Base-by-base conservation (phyloP, 139 green algal genomes). In the Ulvella scutata region DNA sequence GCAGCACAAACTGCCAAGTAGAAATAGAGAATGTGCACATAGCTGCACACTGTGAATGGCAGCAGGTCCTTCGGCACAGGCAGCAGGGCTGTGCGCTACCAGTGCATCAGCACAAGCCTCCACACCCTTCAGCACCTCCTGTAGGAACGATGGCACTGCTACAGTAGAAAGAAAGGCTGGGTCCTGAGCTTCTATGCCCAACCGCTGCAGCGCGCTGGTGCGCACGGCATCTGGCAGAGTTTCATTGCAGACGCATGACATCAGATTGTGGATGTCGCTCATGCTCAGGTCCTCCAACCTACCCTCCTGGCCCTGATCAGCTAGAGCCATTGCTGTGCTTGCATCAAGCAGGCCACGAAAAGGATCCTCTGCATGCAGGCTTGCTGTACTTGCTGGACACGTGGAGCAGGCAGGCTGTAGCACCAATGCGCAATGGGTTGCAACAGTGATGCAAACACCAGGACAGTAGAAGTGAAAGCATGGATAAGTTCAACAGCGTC, bases 331-430 rank as follows among this genome's bases (percentile, higher is more conserved):
- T 36, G 40, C 21, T 10, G 73, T 38, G 43, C 43, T 10, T 3
- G 13, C 13, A 37, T 73, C 74, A 31, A 81, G 78, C 61, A 82
- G 74, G 3, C 73, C 78, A 21, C 40, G 76, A 43, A 82, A 79
- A 33, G 74, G 78, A 72, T 82, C 78, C 33, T 78, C 78, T 78
- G 78, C 74, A 43, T 73, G 33, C 2, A 21, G 26, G 9, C 17
- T 26, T 20, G 1, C 40, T 59, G 13, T 59, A 17, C 13, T 59
- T 26, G 13, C 40, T 59, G 40, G 40, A 13, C 17, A 13, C 40
- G 13, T 17, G 40, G 13, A 59, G 40, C 13, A 59, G 40, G 40
- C 13, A 59, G 17, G 40, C 13, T 59, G 40, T 59, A 59, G 40
- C 17, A 13, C 40, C 40, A 26, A 17, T 17, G 40, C 40, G 17